A percentile compares a stretch with the other conserved stretches of the same genome.
Conservation (phyloP, 257 asterid genomes). For the Solanum corneliomulleri region DNA sequence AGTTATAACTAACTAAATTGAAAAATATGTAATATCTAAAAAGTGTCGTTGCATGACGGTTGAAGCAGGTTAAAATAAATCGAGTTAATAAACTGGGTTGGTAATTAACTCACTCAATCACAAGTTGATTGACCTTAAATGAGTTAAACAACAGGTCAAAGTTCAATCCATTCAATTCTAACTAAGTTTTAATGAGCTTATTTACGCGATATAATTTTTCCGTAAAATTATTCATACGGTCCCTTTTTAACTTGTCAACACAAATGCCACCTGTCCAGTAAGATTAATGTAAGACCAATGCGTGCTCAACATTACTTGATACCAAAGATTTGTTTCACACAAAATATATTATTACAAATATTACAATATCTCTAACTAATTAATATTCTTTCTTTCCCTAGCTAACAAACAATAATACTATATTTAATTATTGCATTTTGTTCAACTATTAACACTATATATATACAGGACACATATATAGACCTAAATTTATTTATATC, state of each 20-base stretch:
- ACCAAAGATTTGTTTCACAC: background rate
- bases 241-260: background rate
- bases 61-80: rapidly evolving
- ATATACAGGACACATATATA: background rate
- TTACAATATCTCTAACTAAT: background rate
- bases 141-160: background rate
- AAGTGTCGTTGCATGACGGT: background rate
- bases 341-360: background rate
- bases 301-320: background rate
- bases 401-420: background rate
- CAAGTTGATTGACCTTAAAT: background rate
- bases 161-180: background rate
- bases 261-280: background rate
- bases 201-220: background rate
- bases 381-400: background rate
- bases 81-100: background rate
- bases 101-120: background rate
- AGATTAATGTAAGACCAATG: background rate
- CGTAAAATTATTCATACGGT: background rate
- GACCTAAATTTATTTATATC: background rate
- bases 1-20: background rate
- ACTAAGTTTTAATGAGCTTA: background rate
- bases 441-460: background rate
- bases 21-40: background rate
- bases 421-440: background rate